Conservation (phyloP, 2,329 filamentous ascomycete genomes). For the Simplicillium aogashimaense region DNA sequence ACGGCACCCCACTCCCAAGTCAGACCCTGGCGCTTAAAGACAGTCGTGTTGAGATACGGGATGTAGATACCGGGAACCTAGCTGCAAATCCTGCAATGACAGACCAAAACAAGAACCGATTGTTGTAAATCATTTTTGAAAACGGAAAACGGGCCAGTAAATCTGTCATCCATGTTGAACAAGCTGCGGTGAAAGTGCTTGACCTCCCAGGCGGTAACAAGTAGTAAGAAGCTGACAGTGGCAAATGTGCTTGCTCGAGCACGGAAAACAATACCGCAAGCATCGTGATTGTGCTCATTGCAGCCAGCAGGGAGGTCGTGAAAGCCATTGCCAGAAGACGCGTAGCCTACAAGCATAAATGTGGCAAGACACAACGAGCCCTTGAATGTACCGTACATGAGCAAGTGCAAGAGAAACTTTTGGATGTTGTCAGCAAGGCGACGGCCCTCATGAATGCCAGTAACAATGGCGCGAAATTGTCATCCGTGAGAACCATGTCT, state of each 20-base stretch:
- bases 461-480: constrained; percentile 75
- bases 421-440: constrained; percentile 65
- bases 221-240: constrained; percentile 55
- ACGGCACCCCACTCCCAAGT: constrained; percentile 67
- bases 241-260: constrained; percentile 62
- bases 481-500: constrained; percentile 80
- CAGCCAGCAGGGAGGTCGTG: constrained; percentile 43
- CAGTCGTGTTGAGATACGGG: constrained; percentile 52
- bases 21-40: constrained; percentile 62
- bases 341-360: constrained; percentile 52
- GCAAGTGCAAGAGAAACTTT: constrained; percentile 57
- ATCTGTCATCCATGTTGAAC: constrained; percentile 53
- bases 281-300: constrained; percentile 40
- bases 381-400: constrained; percentile 56
- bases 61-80: constrained; percentile 59
- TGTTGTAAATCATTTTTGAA: constrained; percentile 56
- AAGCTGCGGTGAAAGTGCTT: constrained; percentile 61
- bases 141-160: constrained; percentile 37
- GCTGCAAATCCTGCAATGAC: constrained; percentile 49
- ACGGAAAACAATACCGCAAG: constrained; percentile 49
- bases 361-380: constrained; percentile 50
- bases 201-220: constrained; percentile 65
- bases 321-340: constrained; percentile 29
- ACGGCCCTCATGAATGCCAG: constrained; percentile 61
- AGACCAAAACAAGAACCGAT: constrained; percentile 57